Base-by-base conservation (phyloP, 768 basidiomycete species). In the Nevesoporus exiguus region DNA sequence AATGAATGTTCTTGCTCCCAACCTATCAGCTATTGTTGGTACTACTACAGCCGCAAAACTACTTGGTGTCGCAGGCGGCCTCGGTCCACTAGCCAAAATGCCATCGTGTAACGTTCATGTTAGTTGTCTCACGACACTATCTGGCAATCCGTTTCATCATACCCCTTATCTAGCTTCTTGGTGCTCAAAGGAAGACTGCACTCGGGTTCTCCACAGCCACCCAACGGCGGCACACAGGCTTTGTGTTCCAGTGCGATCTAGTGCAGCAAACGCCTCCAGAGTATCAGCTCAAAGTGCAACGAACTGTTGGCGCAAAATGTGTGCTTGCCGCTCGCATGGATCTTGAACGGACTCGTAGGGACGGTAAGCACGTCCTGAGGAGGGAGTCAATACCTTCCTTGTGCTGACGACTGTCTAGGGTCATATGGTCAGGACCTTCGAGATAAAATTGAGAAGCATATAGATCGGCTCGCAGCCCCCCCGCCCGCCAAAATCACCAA, bases 1-100 rank as follows among this genome's bases (percentile, higher is more conserved):
- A 76, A 98, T 99, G 93, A 92, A 93, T 76, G 83, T 93, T 53
- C 88, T 99, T 67, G 96, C 97, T 62, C 97, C 97, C 66, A 99
- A 99, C 73, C 84, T 99, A 69, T 96, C 94, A 66, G 88, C 91
- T 72, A 97, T 99, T 74, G 92, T 98, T 76, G 96, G 97, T 72
- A 97, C 97, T 54, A 93, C 90, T 64, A 96, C 94, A 79, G 97
- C 97, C 51, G 97, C 97, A 44, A 99, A 99, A 78, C 75, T 99
- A 49, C 85, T 99, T 37, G 97, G 97, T 68, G 92, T 98, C 49
- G 94, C 97, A 37, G 97, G 97, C 52, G 97, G 97, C 53, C 80
- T 99, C 24, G 81, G 79, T 40, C 92, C 90, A 0, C 80, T 98
- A 33, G 88, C 90, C 41, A 94, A 95, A 71, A 94, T 97, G 84